Base-by-base conservation (phyloP, 371 early-diverging fungal genomes). In the Mucor ambiguus region DNA sequence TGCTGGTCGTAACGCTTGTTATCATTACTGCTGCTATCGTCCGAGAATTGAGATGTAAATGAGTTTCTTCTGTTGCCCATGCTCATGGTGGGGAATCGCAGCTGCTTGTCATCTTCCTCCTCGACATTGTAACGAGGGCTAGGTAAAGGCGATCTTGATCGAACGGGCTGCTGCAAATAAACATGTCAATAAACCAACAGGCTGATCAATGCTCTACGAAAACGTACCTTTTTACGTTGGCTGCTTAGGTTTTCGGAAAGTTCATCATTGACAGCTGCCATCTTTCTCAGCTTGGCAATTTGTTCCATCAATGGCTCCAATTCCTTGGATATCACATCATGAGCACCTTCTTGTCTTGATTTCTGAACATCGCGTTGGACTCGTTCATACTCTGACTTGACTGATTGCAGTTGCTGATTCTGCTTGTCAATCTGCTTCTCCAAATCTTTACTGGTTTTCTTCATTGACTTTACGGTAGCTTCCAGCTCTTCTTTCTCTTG, bases 301-400 rank as follows among this genome's bases (percentile, higher is more conserved):
- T 81, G 81, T 2, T 64, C 49, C 18, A 81, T 63, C 9, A 81
- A 63, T 6, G 81, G 78, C 10, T 78, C 80, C 29, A 82, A 35
- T 7, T 82, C 80, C 24, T 72, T 65, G 1, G 80, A 59, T 28
- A 52, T 14, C n/a, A 82, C 18, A 24, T 64, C 56, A 8, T 38
- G 38, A 10, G 63, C 33, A 20, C 43, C 61, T 9, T 76, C 76
- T 20, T 69, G 63, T 20, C 75, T 54, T 28, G 64, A 60, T 20
- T 60, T 54, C 16, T 71, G 66, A 1, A 76, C 59, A 24, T 74
- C 66, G n/a, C 43, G 44, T 29, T 65, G 49, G 3, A 73, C 55
- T n/a, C 58, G 56, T 1, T 75, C 76, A 59, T 76, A 75, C 62
- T 79, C 80, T 2, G 63, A 66, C 54, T 73, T 44, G 33, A 67